Base-by-base conservation (phyloP, 805 yeast genomes). In the Saccharomycopsis capsularis region DNA sequence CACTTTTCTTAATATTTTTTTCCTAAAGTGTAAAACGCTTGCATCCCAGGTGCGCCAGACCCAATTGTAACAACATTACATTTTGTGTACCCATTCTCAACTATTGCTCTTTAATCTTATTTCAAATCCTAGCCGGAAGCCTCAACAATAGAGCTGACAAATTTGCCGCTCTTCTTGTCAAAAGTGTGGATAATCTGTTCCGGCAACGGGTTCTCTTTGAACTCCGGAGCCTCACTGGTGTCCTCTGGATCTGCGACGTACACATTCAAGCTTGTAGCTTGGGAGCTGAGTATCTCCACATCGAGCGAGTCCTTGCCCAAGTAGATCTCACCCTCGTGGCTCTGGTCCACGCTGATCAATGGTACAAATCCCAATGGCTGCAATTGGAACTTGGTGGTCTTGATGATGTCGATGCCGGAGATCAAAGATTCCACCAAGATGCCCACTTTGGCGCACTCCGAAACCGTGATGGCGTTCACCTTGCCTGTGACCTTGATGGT, bases 401-500 rank as follows among this genome's bases (percentile, higher is more conserved):
- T 89, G 66, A 91, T 86, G 48, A 91, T 70, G 55, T 91, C 98
- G 47, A 91, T 73, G 40, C 96, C 93, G 4, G 96, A 81, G 44
- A 93, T 85, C 59, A 88, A 78, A 25, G 85, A 76, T 53, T 93
- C 98, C 34, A 89, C 74, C 29, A 93, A 83, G 25, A 93, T 69
- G 7, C 89, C 96, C 30, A 81, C 75, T 53, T 79, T 80, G 29
- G 69, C 69, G 59, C 95, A 80, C 50, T 82, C 82, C 54, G 83
- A 82, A 54, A 93, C 60, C 2, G 96, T 78, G 48, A 93, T 77
- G 1, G 96, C 93, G 59, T 88, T 90, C 44, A 87, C 90, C 64
- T 93, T 93, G 51, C 98, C 99, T 64, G 79, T 81, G 60, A 93
- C 71, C 63, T 86, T 93, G 52, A 93, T 67, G 11, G 95, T 81